Base-by-base conservation (phyloP, 371 early-diverging fungal species). In the Choanephora cucurbitarum region DNA sequence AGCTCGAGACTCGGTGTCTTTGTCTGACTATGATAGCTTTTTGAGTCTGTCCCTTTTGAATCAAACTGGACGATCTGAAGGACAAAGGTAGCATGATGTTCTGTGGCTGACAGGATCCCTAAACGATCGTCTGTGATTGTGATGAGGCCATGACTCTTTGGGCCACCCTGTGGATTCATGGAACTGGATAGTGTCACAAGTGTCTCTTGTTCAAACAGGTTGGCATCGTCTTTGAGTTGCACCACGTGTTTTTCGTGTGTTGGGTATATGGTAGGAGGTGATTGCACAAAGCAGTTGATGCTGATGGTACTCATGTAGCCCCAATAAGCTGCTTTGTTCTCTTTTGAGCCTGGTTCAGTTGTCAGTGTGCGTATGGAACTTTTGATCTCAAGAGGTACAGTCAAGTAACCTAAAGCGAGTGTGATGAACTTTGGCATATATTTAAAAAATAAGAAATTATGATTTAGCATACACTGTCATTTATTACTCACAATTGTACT, bases 251-350 rank as follows among this genome's bases (percentile, higher is more conserved):
- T 70, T n/a, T 64, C 72, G 47, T 73, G 62, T 8, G 81, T 84
- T 41, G 81, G 80, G 15, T 70, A 67, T 17, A 68, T 70, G 10
- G 62, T 73, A 5, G 80, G 80, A 32, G 81, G 77, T 7, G 66
- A 72, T 42, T 55, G 68, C 14, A 75, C 58, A 60, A 75, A 75
- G 19, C 57, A 60, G n/a, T 52, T 42, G 19, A 75, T 64, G 7
- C 67, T 62, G 1, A 72, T 52, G 0, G 57, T 63, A 18, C 44
- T 58, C 1, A 34, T 49, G 44, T 53, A 55, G 17, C 54, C 39
- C 64, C 71, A 72, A 45, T 40, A 44, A 39, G 49, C 51, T 33
- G 9, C 39, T 32, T 18, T 55, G 41, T 18, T 55, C 61, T 19
- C 55, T 45, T 39, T 61, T 55, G 28, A 28, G n/a, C n/a, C n/a